phyloP scores from a whole-genome alignment of 1,284 basidiomycete species.

The Phenoliferia sp. region DNA sequence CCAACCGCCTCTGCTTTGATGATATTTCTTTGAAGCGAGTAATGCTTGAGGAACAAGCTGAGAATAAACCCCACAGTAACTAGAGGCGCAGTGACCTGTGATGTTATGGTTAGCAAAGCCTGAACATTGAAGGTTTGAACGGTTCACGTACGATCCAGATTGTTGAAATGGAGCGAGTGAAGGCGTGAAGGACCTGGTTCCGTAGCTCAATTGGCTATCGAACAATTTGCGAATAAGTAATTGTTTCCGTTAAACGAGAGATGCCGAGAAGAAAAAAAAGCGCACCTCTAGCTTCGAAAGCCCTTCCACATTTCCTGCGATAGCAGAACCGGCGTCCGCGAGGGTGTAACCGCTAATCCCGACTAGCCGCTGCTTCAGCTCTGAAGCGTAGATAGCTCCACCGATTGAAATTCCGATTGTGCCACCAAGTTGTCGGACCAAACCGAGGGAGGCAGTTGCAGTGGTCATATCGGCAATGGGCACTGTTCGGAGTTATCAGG shows the following conservation, averaged over 20 bases:
- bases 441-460: constrained; percentile 63
- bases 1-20: neutral
- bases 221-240: neutral
- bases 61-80: constrained; percentile 38
- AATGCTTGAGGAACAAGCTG: constrained; percentile 32
- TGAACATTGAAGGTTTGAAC: no score
- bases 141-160: constrained; percentile 57
- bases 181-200: constrained; percentile 59
- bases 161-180: constrained; percentile 59
- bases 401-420: constrained; percentile 66
- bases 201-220: constrained; percentile 40
- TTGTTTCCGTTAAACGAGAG: constrained; percentile 6
- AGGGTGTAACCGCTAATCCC: constrained; percentile 29
- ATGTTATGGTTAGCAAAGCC: neutral
- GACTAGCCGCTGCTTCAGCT: constrained; percentile 27
- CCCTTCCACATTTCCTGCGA: constrained; percentile 34
- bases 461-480: constrained; percentile 75
- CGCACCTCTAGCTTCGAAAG: constrained; percentile 29
- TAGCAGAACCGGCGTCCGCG: neutral
- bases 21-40: constrained; percentile 29
- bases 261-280: neutral
- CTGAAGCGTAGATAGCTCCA: constrained; percentile 35
- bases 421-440: constrained; percentile 69
- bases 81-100: constrained; percentile 42
- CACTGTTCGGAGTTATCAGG: no score